Evolutionary conservation across 2,329 filamentous ascomycete species (phyloP), one percentile per base, ranked within the genome.

Genomic region (Ceratocystis lukuohia): DNA sequence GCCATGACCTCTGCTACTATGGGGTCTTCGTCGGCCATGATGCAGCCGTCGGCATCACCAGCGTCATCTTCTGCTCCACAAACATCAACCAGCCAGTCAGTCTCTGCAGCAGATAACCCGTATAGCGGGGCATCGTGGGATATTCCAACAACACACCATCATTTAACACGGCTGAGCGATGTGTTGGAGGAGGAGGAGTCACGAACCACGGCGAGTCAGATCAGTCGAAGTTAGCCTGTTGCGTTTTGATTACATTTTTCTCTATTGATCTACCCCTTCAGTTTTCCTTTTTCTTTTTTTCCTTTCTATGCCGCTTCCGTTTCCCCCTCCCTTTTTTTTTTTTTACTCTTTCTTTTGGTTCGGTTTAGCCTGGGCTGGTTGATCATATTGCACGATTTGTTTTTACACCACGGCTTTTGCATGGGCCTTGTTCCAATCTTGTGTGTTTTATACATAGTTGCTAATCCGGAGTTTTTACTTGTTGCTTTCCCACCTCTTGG

Each of bases 151-250:
- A 82, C 86, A 66, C 91, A 96, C 75, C 89, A 94, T 70, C 91
- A 96, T 75, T 91, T 91, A 0, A 96, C 91, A 7, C 80, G 92
- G 66, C 78, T 96, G 69, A 96, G 91, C 74, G 91, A 96, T 75
- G 91, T 96, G 33, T 81, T 94, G 37, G 88, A 91, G 72, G 91
- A 91, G 72, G 88, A 95, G 69, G 89, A 94, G 63, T 89, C 88
- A 73, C 83, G 88, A 25, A 89, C 88, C 15, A 59, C 88, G 70
- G 85, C 85, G 10, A 87, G 85, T 73, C 82, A 85, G 69, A 75
- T 80, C 69, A 85, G 82, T 72, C 81, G 82, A 44, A 53, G 37
- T 46, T 69, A 65, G 25, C 15, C 57, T 20, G 33, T 17, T 46
- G 48, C 25, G 56, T 20, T 8, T 64, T 64, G 28, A 41, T 44